Evolutionary conservation across 257 asterid genomes (phyloP).

Genomic region (Marsdenia floribunda): DNA sequence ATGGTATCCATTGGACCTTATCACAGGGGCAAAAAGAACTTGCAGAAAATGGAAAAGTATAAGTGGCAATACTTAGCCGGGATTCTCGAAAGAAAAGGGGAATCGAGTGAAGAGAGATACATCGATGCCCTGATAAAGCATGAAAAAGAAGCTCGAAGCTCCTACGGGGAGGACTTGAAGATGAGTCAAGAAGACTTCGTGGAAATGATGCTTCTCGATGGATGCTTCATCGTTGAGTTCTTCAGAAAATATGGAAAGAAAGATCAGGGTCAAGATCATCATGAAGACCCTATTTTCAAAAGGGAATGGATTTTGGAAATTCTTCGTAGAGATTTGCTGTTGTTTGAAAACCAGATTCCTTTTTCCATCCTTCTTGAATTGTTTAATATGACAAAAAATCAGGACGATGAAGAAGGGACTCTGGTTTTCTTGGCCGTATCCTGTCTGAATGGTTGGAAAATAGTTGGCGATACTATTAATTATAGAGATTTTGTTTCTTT

Average conservation of each 20-base stretch:
- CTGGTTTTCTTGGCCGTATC: background rate
- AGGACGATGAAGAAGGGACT: background rate
- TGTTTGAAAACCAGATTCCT: constrained; percentile 12
- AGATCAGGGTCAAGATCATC: background rate
- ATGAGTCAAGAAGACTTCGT: background rate
- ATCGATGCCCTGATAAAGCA: background rate
- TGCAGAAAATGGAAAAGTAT: constrained; percentile 12
- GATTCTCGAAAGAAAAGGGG: background rate
- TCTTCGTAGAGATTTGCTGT: background rate
- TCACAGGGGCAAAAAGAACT: background rate
- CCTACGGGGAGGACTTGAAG: background rate
- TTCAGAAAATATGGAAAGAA: background rate
- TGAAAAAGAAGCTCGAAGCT: constrained; percentile 15
- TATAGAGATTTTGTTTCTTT: no score
- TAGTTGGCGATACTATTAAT: no score
- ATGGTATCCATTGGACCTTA: background rate
- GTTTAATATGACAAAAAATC: background rate
- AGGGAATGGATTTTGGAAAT: background rate
- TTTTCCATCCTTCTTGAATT: background rate
- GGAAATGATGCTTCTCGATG: constrained; percentile 8
- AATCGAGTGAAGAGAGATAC: background rate
- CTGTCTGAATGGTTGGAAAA: no score
- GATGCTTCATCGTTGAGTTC: constrained; percentile 5
- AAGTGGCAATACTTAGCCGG: constrained; percentile 16
- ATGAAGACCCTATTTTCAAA: background rate